phyloP scores from a whole-genome alignment of 2,329 filamentous ascomycete species.

The Botryosphaeria dothidea region DNA sequence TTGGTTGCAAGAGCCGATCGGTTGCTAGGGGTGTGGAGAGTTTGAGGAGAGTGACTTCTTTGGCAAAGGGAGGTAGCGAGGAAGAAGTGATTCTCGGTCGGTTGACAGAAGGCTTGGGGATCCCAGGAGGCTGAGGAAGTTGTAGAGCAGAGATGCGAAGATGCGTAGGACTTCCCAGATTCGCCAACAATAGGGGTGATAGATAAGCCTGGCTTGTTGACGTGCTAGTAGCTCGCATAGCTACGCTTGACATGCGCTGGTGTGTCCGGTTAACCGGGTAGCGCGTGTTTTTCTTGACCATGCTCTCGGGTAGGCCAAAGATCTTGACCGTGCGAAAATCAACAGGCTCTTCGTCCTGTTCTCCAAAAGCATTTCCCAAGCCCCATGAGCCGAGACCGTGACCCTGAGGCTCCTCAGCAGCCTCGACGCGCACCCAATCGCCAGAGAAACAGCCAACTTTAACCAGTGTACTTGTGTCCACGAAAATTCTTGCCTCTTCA shows the following conservation, averaged over 20 bases:
- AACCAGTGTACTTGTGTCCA: conserved; percentile 81
- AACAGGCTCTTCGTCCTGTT: conserved; percentile 56
- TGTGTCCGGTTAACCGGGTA: conserved; percentile 54
- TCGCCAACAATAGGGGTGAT: conserved; percentile 84
- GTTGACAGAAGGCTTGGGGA: conserved; percentile 43
- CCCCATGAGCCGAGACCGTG: conserved; percentile 69
- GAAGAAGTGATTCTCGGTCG: conserved; percentile 46
- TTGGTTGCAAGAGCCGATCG: conserved; percentile 80
- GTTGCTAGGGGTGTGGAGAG: conserved; percentile 86
- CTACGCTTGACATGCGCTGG: conserved; percentile 52
- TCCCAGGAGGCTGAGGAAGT: conserved; percentile 23
- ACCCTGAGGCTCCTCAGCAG: conserved; percentile 69
- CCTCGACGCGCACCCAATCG: conserved; percentile 89
- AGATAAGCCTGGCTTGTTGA: conserved; percentile 59
- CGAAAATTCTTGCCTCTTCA: conserved; percentile 81
- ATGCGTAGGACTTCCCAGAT: conserved; percentile 76
- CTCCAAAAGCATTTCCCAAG: conserved; percentile 62
- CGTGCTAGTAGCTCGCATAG: conserved; percentile 23
- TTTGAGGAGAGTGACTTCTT: conserved; percentile 84
- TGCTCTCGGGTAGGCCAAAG: conserved; percentile 79
- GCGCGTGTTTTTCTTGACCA: conserved; percentile 55
- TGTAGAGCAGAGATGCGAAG: conserved; percentile 75
- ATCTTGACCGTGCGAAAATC: conserved; percentile 84
- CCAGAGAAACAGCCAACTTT: conserved; percentile 96
- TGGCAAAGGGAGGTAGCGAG: conserved; percentile 61